Evolutionary conservation across 495 filamentous ascomycete genomes (phyloP), one percentile per base, ranked within the genome.

Genomic region (Echria macrotheca): DNA sequence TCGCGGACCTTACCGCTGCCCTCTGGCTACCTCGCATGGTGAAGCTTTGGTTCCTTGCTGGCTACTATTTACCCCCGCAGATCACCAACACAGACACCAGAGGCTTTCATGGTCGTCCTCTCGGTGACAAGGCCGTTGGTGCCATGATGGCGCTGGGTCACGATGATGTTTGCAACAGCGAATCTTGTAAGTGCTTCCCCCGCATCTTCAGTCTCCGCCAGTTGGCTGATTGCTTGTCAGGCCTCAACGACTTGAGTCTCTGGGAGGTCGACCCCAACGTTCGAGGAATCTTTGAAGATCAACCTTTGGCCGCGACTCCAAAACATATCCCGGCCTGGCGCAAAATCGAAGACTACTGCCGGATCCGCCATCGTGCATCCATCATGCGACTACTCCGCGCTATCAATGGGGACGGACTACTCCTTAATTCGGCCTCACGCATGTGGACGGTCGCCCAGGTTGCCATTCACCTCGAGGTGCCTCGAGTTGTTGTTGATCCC

Each of bases 391-490:
- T 85, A 4, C 64, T 86, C 10, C 64, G 70, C 49, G 72, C 68
- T 22, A 66, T 84, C 24, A 67, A 77, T 41, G 75, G 73, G 11
- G 42, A 71, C 0, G 64, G 68, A 33, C 66, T 79, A 1, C 60
- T 69, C 2, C 59, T 86, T n/a, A 76, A 85, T 54, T 84, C 82
- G 0, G 81, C 83, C n/a, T 67, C 75, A 29, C 80, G 83, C 21
- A 57, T 83, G 39, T 85, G 78, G 74, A 83, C 80, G 1, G 74
- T 81, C 12, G 78, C 78, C 12, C 75, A 71, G 7, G 60, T 85
- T 2, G 81, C 81, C 17, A 79, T 78, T 17, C 61, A 78, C 40
- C 71, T 82, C 17, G 73, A 79, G 1, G 70, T 83, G 15, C 68
- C 72, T 0, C 42, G 50, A 22, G 49, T 69, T 15, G 61, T 74